Base-by-base conservation (phyloP, 2,329 filamentous ascomycete genomes). In the Aureobasidium sp. region DNA sequence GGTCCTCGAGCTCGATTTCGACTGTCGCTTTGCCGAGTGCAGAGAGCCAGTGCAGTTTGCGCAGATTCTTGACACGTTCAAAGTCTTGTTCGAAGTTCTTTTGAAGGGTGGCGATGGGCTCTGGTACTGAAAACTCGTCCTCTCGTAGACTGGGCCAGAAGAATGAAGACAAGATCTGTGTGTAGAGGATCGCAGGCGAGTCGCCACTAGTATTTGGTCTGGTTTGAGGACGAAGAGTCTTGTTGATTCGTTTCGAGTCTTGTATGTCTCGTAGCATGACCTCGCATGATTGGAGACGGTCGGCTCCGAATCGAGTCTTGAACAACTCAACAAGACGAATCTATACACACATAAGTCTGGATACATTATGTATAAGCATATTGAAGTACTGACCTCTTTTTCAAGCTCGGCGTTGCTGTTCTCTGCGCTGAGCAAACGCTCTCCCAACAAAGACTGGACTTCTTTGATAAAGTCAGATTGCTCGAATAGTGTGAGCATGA, bases 201-300 rank as follows among this genome's bases (percentile, higher is more conserved):
- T 38, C 39, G 12, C 24, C 11, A 3, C 24, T 8, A 7, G 22
- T 19, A 10, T 7, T n/a, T 2, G 51, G 24, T 14, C 22, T 37
- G 16, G 61, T 55, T 56, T 50, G 60, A 53, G 60, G 56, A 58
- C 68, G 63, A n/a, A 68, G 56, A 3, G 62, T 60, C 29, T 56
- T 61, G 37, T 81, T 75, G 41, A 95, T 81, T 11, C 78, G 73
- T 6, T 75, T 71, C 64, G 96, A 87, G 55, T 96, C 90, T 59
- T 86, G 79, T 30, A 97, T 86, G 66, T 98, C 93, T 58, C 86
- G 88, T 54, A 98, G 80, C 93, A 98, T 98, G 62, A 98, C 93
- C 65, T 98, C 91, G 68, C 90, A 96, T 44, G 88, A 87, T 66
- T 97, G 93, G 40, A 98, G 74, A 14, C 88, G 83, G 24, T 80